These are phyloP conservation scores for Cryptococcus jaspeensis DNA, from an alignment of 1,284 basidiomycete genomes.

Conservation along the genomic window DNA sequence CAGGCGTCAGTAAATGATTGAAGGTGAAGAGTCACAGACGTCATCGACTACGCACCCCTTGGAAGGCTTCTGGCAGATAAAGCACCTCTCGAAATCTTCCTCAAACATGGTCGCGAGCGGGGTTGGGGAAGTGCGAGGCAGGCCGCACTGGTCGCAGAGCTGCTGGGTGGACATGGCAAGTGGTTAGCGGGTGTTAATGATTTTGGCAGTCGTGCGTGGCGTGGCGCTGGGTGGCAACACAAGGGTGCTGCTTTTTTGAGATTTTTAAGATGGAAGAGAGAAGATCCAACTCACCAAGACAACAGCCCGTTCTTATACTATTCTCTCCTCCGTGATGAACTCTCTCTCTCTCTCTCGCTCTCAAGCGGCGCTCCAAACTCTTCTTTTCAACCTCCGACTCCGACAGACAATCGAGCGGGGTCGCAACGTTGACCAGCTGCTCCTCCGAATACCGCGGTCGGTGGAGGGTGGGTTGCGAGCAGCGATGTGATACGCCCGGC, in stretches of 20 bases:
- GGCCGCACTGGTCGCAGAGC: constrained; percentile 19
- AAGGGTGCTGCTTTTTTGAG: not conserved
- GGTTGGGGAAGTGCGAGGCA: constrained; percentile 14
- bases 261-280: not conserved
- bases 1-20: not conserved
- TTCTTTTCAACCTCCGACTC: too few relatives aligned
- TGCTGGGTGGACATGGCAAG: constrained; percentile 7
- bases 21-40: too few relatives aligned
- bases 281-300: not conserved
- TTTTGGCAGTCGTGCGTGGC: not conserved
- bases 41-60: constrained; percentile 30
- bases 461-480: too few relatives aligned
- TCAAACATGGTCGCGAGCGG: constrained; percentile 44
- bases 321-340: too few relatives aligned
- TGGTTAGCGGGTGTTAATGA: not conserved
- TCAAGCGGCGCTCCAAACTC: too few relatives aligned
- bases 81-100: constrained; percentile 47
- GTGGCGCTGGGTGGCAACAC: not conserved
- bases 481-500: too few relatives aligned
- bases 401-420: too few relatives aligned
- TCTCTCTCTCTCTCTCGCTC: too few relatives aligned
- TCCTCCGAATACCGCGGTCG: not conserved
- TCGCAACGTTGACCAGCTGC: not conserved
- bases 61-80: constrained; percentile 45
- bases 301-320: too few relatives aligned